Evolutionary conservation across 2,329 filamentous ascomycete species (phyloP), one percentile per base, ranked within the genome.

Genomic region (Claviceps humidiphila): DNA sequence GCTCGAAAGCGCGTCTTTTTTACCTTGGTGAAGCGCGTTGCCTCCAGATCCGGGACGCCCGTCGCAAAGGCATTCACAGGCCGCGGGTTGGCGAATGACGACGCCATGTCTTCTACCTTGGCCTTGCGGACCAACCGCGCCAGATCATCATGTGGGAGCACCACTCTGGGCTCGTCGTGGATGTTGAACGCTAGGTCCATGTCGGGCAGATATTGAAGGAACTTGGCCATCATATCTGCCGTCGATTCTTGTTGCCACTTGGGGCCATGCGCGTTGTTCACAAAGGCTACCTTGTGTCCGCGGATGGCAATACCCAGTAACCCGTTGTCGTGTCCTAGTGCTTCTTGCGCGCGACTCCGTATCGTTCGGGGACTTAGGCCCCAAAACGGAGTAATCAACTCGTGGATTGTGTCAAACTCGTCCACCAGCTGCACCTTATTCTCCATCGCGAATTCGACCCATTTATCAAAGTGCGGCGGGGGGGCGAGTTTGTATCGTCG

Each of bases 131-230:
- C 78, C 59, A 96, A 73, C 22, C 84, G 76, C 5, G 77, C 72
- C 51, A 97, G 75, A 63, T 95, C 87, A 54, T 94, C 89, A 60
- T 89, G 79, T 2, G 88, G 87, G 5, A 97, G 77, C 2, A 95
- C 77, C 1, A 98, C 89, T 41, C 93, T 80, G 16, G 91, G 89
- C 68, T 98, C 93, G 63, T 98, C 93, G 66, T 96, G 89, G 46
- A 88, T 78, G 68, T 98, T 98, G 73, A 98, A 97, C 5, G 85
- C 88, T 46, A 98, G 72, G 65, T 98, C 91, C 90, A 98, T 95
- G 64, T 95, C 88, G 0, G 93, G 93, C 50, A 98, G 73, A 64
- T 85, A 84, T 60, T 87, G 71, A 5, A 90, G 71, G 59, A 96
- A 96, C 3, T 78, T 74, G 56, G 79, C 72, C 70, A 96, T 80